Base-by-base conservation (phyloP, 2,329 filamentous ascomycete species). In the Byssochlamys sp. region DNA sequence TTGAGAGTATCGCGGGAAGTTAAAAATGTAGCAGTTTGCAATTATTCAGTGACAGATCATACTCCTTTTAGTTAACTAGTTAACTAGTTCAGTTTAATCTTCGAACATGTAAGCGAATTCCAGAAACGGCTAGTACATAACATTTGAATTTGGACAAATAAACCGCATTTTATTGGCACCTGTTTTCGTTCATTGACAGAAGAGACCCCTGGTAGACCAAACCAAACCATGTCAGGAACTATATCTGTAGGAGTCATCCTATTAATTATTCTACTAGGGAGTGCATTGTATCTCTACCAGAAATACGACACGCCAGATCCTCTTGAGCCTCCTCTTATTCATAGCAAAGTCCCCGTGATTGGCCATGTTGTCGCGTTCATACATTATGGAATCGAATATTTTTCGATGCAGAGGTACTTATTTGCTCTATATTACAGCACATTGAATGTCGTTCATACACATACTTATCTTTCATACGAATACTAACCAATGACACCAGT, bases 381-480 rank as follows among this genome's bases (percentile, higher is more conserved):
- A 24, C 52, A 67, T 62, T 7, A 55, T 59, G 9, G 62, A 62
- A 54, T 55, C 61, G 24, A 45, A 14, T 50, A 24, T 19, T 53
- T 1, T 19, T 51, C 35, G 5, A 39, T 39, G 14, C 35, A 39
- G 35, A 39, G 35, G 35, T 39, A 39, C n/a, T n/a, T 39, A 19
- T 39, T 33, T 33, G 14, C 10, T 12, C 31, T 33, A 33, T 11
- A 11, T 33, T 12, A 33, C 14, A 33, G 10, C 10, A 33, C 19
- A 19, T 19, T 19, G 19, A 19, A 19, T 19, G 19, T 19, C 19
- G 19, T 19, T 19, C 19, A 19, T 19, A 19, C 19, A 19, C 19
- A 19, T 19, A 19, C 19, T 19, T 39, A 19, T 39, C 4, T 39
- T 3, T 39, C 4, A 39, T 39, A n/a, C 35, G 5, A 39, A n/a